Evolutionary conservation across 371 early-diverging fungal genomes (phyloP), one percentile per base, ranked within the genome.

Genomic region (Mortierella sp.): DNA sequence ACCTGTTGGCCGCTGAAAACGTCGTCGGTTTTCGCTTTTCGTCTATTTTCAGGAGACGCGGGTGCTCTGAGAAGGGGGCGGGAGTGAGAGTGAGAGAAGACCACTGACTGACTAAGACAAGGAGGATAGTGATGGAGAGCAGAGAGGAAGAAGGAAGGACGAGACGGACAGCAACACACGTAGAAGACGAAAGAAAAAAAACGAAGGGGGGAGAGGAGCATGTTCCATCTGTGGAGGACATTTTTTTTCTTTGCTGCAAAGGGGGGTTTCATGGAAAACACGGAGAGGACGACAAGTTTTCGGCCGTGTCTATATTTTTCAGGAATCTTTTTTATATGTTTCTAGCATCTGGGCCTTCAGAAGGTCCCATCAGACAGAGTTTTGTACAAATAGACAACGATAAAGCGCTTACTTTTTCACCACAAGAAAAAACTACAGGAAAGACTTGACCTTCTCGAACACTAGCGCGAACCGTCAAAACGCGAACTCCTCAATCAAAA

Each of bases 1-100:
- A 24, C 83, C 83, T 29, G 79, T 83, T 50, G 83, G 83, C 39
- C 83, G 83, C 68, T 82, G 77, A 50, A 63, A 40, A n/a, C 19
- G 16, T 47, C 29, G 48, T 34, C 34, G 19, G 0, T 31, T 55
- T 31, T 26, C 31, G 2, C 19, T 52, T 22, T 19, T 43, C 43
- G 10, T 41, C 55, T 69, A 53, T 16, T 34, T 58, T 58, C 58
- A 58, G 34, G 58, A 58, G 58, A 50, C n/a, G 10, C 8, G 22
- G 50, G 14, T 50, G 50, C 22, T 29, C 24, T 22, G 55, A 52
- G 29, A 29, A 29, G 14, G 16, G 2, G 50, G 9, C 7, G 55
- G 55, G 16, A 4, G 55, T 31, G 47, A 16, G n/a, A 26, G 24
- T 24, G 24, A 47, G 14, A 39, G 37, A 24, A 26, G 47, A 39